Evolutionary conservation across 2,329 filamentous ascomycete species (phyloP).

Genomic region (Grosmannia clavigera): DNA sequence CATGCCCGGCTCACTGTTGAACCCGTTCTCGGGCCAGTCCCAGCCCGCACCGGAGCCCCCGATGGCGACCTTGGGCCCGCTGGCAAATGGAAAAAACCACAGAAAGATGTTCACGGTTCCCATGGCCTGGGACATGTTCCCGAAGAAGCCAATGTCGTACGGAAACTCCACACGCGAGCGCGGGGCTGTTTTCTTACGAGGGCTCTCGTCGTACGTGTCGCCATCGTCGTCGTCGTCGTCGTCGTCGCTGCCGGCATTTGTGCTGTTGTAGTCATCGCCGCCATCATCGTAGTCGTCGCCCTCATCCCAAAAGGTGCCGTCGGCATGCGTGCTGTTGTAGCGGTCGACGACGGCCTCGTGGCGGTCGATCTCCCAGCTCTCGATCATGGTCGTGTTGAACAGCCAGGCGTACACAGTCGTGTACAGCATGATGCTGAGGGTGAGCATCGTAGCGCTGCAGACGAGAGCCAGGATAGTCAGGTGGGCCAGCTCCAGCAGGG

Average conservation of each 20-base stretch:
- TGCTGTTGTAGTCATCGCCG: slow-evolving; percentile 8
- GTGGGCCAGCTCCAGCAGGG: slow-evolving; percentile 42
- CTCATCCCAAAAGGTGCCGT: slow-evolving; percentile 28
- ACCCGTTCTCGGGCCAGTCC: slow-evolving; percentile 63
- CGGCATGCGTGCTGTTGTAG: slow-evolving; percentile 23
- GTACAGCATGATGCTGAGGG: slow-evolving; percentile 51
- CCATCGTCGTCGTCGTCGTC: slow-evolving; percentile 19
- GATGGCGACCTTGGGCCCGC: slow-evolving; percentile 29
- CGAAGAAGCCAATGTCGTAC: slow-evolving; percentile 65
- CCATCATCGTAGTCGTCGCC: slow-evolving; percentile 16
- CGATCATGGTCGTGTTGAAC: slow-evolving; percentile 68
- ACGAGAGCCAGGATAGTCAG: slow-evolving; percentile 48
- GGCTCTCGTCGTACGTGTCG: slow-evolving; percentile 11
- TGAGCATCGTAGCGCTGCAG: slow-evolving; percentile 47
- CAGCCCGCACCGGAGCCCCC: slow-evolving; percentile 32
- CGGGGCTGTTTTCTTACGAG: neutral
- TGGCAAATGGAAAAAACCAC: slow-evolving; percentile 60
- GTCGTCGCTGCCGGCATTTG: slow-evolving; percentile 16
- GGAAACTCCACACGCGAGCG: slow-evolving; percentile 63
- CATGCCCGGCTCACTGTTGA: slow-evolving; percentile 49
- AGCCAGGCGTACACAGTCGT: slow-evolving; percentile 48
- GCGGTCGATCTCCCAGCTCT: slow-evolving; percentile 60
- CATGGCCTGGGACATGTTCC: slow-evolving; percentile 66
- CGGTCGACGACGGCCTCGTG: slow-evolving; percentile 45
- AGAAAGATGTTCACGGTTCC: slow-evolving; percentile 50